Evolutionary conservation across 495 filamentous ascomycete species (phyloP).

Genomic region (Rusavskia elegans): DNA sequence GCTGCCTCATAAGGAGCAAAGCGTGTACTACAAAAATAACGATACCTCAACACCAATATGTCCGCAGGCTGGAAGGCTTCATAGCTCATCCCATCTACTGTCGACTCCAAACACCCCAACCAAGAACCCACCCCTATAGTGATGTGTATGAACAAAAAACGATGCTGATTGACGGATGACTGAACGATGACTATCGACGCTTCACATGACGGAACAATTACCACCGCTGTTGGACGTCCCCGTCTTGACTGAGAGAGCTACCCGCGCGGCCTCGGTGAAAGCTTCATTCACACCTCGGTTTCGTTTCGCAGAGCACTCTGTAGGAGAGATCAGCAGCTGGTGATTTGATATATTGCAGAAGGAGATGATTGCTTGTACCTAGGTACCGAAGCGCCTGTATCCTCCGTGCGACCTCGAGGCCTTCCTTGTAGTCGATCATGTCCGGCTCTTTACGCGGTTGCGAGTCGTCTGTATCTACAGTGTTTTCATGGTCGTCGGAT

Average conservation of each 20-base stretch:
- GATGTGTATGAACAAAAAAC: neutral
- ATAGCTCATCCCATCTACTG: no score
- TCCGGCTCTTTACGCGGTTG: constrained; percentile 29
- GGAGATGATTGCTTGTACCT: constrained; percentile 29
- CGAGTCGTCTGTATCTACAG: constrained; percentile 35
- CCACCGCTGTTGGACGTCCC: constrained; percentile 28
- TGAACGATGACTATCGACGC: no score
- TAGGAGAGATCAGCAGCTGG: constrained; percentile 4
- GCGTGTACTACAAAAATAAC: neutral
- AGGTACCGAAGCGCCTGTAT: constrained; percentile 83
- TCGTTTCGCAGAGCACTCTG: constrained; percentile 93
- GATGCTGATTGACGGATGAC: no score
- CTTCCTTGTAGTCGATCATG: constrained; percentile 83
- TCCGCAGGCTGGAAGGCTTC: no score
- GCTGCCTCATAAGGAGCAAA: no score
- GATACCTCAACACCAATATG: neutral
- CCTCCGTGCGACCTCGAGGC: constrained; percentile 78
- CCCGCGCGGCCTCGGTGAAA: constrained; percentile 93
- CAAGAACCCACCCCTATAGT: neutral
- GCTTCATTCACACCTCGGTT: constrained; percentile 96
- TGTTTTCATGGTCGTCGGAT: constrained; percentile 40
- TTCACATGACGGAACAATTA: constrained; percentile 43
- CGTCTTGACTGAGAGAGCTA: constrained; percentile 77
- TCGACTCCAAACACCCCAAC: no score
- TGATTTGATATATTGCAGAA: neutral